These are phyloP conservation scores for Nothopassalora personata DNA, from an alignment of 2,329 filamentous ascomycete genomes.

Conservation along the genomic window DNA sequence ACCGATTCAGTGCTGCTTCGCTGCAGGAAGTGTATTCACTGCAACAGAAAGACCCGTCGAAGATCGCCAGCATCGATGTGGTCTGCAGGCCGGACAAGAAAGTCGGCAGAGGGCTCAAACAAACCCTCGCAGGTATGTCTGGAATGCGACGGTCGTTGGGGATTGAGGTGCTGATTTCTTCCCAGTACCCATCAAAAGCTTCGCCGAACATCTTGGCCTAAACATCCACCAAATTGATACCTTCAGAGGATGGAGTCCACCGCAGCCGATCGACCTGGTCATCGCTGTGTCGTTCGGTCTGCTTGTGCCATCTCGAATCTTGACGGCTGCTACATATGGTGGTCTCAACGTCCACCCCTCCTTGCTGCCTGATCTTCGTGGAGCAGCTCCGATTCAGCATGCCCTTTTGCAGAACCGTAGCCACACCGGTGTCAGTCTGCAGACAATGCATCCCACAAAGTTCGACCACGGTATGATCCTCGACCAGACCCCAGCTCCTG, in stretches of 20 bases:
- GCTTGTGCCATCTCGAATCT: conserved; percentile 72
- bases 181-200: conserved; percentile 56
- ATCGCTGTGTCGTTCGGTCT: conserved; percentile 92
- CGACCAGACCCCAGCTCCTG: conserved; percentile 56
- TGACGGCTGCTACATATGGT: conserved; percentile 67
- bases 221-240: conserved; percentile 70
- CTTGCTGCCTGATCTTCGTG: conserved; percentile 69
- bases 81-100: conserved; percentile 74
- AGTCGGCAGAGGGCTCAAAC: conserved; percentile 63
- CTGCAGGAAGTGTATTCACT: conserved; percentile 59
- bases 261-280: conserved; percentile 62
- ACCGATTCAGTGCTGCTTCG: conserved; percentile 78
- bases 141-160: background rate
- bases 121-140: conserved; percentile 56
- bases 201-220: conserved; percentile 60
- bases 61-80: conserved; percentile 76
- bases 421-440: conserved; percentile 72
- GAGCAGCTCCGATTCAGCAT: conserved; percentile 80
- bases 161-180: background rate
- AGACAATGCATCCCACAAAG: conserved; percentile 69
- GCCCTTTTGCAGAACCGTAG: conserved; percentile 61
- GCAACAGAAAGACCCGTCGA: conserved; percentile 39
- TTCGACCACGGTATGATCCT: conserved; percentile 80
- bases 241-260: conserved; percentile 75
- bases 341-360: conserved; percentile 94